Base-by-base conservation (phyloP, 768 basidiomycete species). In the Termitomyces sp. region DNA sequence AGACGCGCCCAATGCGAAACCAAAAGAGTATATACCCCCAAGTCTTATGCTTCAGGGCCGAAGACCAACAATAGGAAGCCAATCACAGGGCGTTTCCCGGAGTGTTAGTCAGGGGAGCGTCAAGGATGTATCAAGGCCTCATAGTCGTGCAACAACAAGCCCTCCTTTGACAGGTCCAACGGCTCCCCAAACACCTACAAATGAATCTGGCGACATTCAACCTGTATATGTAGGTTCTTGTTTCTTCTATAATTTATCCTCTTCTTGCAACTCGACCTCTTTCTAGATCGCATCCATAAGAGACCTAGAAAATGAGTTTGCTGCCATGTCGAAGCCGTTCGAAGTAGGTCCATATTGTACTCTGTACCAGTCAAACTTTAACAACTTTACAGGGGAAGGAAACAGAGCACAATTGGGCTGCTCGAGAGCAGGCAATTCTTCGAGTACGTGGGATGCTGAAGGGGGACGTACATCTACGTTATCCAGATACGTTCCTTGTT, bases 321-420 rank as follows among this genome's bases (percentile, higher is more conserved):
- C 81, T 5, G 72, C 72, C 10, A 94, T 98, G 88, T 67, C 78
- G 19, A 87, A 89, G 53, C 73, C 78, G 33, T 98, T 97, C 64
- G 91, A 92, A 73, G 92, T 87, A 65, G 50, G 75, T 64, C 30
- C n/a, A 55, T 37, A 53, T 52, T 21, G n/a, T 43, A 9, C 5
- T 17, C 2, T 38, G 44, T 48, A 35, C 26, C n/a, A 46, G 17
- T 23, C 26, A n/a, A 23, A 42, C 21, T 19, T 54, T 7, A 51
- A 59, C 33, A 30, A 8, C 33, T 19, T 14, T 54, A 3, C 59
- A 94, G 88, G 97, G 96, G n/a, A 96, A 84, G 73, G 96, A 99
- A 73, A 89, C 90, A 1, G 96, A 99, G 67, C 91, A 95, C 60
- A 99, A 99, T 63, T 99, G 96, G 96, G 78, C 82, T 43, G 74